Base-by-base conservation (phyloP, 108 stramenopile genomes). In the Skeletonema grethae region DNA sequence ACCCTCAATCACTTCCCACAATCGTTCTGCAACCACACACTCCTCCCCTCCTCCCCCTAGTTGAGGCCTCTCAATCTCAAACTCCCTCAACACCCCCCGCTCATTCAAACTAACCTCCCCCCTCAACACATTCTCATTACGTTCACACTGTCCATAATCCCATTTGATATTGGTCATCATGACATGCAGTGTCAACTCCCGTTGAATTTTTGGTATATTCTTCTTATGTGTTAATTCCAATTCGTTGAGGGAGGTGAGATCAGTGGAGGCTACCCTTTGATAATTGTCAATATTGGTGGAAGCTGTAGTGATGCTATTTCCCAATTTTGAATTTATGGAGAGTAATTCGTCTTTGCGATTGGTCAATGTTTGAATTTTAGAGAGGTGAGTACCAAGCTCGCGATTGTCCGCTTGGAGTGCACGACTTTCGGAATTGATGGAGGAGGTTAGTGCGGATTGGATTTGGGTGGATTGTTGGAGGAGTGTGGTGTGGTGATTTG, bases 161-260 rank as follows among this genome's bases (percentile, higher is more conserved):
- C 76, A 77, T 46, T 65, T 77, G 11, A 77, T 64, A 59, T 77
- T 77, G 5, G 76, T 77, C 63, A 70, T 48, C n/a, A 53, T 10
- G 6, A 64, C 76, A 62, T 69, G 63, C 41, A 70, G 20, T 0
- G 61, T 34, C 28, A 69, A 64, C 34, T 45, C 43, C 20, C 28
- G 30, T 48, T 36, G 15, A 53, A 65, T 66, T 59, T 60, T 77
- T 1, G 57, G 38, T 9, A 65, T 8, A 41, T 50, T 29, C 38
- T 61, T 70, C 39, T 53, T 20, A 50, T 70, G 76, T 0, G 6
- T 35, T 0, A 39, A 30, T 38, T 65, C 36, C 7, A n/a, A n/a
- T n/a, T n/a, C n/a, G n/a, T n/a, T n/a, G n/a, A n/a, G n/a, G n/a
- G n/a, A n/a, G n/a, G n/a, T n/a, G n/a, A n/a, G n/a, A n/a, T n/a